phyloP scores from a whole-genome alignment of 495 filamentous ascomycete species.

The Penicillium bialowiezense region DNA sequence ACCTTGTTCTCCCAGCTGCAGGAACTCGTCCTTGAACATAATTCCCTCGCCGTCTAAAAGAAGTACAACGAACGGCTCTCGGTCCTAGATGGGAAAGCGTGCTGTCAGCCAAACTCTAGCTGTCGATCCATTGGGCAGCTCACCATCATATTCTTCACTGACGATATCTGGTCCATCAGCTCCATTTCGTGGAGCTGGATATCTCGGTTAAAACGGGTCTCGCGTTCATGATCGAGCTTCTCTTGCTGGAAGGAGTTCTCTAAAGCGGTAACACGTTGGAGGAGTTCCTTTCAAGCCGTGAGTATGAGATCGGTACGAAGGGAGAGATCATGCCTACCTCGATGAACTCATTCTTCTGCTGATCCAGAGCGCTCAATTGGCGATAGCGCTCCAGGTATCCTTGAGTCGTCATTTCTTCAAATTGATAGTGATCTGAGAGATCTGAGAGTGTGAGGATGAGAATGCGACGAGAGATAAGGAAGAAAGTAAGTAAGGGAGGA shows the following conservation, averaged over 20 bases:
- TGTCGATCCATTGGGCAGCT: slow-evolving; percentile 10
- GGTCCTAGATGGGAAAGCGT: slow-evolving; percentile 48
- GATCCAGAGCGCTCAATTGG: slow-evolving; percentile 43
- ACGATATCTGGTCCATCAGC: slow-evolving; percentile 50
- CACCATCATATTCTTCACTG: slow-evolving; percentile 51
- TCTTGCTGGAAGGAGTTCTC: slow-evolving; percentile 46
- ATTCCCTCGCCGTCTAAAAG: slow-evolving; percentile 78
- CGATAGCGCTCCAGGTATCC: slow-evolving; percentile 48
- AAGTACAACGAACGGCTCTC: slow-evolving; percentile 71
- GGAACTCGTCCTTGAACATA: slow-evolving; percentile 66
- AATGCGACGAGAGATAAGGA: slow-evolving; percentile 12
- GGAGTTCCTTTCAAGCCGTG: slow-evolving; percentile 41
- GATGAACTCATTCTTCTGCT: slow-evolving; percentile 53
- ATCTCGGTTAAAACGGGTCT: slow-evolving; percentile 55
- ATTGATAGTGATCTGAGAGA: background rate
- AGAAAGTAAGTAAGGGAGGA: slow-evolving; percentile 6
- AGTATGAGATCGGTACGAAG: slow-evolving; percentile 9
- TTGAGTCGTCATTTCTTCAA: slow-evolving; percentile 28
- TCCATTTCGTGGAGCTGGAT: slow-evolving; percentile 52
- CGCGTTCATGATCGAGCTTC: slow-evolving; percentile 51
- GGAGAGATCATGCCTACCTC: slow-evolving; percentile 34
- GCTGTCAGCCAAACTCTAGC: slow-evolving; percentile 20
- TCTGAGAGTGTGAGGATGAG: slow-evolving; percentile 5
- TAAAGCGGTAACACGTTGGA: slow-evolving; percentile 45
- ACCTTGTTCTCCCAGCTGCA: slow-evolving; percentile 64